A percentile compares a stretch with the other conserved stretches of the same genome.
Conservation (phyloP, 208 protist genomes). For the Leishmania martiniquensis region DNA sequence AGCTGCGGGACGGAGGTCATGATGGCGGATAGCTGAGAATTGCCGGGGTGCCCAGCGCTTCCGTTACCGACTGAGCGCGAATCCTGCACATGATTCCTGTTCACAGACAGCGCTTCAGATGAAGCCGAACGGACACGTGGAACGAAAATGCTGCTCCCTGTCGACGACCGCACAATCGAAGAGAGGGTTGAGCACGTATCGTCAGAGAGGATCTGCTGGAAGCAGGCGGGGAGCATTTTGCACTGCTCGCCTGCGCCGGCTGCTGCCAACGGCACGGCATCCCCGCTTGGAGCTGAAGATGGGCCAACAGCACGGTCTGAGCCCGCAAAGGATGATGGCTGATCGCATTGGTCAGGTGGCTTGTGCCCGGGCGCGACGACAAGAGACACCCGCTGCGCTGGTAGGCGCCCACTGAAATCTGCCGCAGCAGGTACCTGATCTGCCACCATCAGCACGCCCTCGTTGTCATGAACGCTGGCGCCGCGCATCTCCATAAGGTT, state of each 20-base stretch:
- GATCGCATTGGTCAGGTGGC: not conserved
- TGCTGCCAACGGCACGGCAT: not conserved
- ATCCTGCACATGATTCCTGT: slow-evolving; percentile 11
- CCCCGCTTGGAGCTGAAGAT: not conserved
- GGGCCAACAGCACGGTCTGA: not conserved
- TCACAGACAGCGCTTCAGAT: slow-evolving; percentile 9
- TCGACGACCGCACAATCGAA: slow-evolving; percentile 46
- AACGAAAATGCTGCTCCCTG: slow-evolving; percentile 30
- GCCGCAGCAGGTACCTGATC: not conserved
- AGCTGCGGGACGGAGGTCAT: slow-evolving; percentile 41
- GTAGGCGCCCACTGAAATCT: not conserved
- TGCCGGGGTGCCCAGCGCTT: not conserved
- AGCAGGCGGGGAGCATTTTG: not conserved
- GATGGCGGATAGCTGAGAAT: not conserved
- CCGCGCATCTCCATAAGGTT: not conserved
- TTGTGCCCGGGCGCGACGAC: not conserved
- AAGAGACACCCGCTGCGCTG: too few relatives aligned
- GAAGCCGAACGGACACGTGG: slow-evolving; percentile 12
- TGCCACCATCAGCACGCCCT: not conserved
- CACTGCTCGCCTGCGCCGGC: not conserved
- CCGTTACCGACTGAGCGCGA: slow-evolving; percentile 8
- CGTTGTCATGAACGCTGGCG: not conserved
- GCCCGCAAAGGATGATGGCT: not conserved
- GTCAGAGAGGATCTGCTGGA: not conserved
- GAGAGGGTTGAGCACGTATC: slow-evolving; percentile 28